Evolutionary conservation across 345 rosid genomes (phyloP).

Genomic region (Aethionema arabicum): DNA sequence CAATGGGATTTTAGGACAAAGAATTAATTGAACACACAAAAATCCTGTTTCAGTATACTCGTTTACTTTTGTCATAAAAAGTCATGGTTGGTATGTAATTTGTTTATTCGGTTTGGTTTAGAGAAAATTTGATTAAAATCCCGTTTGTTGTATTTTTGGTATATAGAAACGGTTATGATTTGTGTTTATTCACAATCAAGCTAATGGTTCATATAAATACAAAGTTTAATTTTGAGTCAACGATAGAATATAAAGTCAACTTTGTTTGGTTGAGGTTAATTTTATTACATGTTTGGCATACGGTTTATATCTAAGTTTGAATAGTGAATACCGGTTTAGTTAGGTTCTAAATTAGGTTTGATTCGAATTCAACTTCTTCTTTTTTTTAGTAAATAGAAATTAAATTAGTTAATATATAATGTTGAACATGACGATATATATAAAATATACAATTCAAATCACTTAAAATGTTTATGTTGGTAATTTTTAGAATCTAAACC

Average conservation of each 20-base stretch:
- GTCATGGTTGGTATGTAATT: not conserved
- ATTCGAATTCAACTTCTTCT: too few species aligned
- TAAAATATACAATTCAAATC: too few species aligned
- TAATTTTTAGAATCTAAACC: conserved; percentile 10
- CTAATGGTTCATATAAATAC: not conserved
- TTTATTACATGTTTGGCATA: not conserved
- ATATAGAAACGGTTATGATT: not conserved
- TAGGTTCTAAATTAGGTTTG: not conserved
- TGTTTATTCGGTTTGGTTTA: not conserved
- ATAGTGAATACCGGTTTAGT: not conserved
- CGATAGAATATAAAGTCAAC: too few species aligned
- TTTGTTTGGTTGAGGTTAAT: not conserved
- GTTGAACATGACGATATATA: too few species aligned
- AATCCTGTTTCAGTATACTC: too few species aligned
- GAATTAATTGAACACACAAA: too few species aligned
- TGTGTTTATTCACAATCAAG: not conserved
- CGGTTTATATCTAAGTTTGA: not conserved
- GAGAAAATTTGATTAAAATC: not conserved
- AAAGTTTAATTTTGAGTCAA: not conserved
- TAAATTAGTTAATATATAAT: too few species aligned
- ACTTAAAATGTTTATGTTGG: too few species aligned
- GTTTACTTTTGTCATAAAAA: not conserved
- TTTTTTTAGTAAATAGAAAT: too few species aligned
- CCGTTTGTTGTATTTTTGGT: not conserved
- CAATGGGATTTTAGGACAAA: too few species aligned